These are phyloP conservation scores for Ustilago hordei DNA, from an alignment of 1,284 basidiomycete genomes.

Conservation along the genomic window DNA sequence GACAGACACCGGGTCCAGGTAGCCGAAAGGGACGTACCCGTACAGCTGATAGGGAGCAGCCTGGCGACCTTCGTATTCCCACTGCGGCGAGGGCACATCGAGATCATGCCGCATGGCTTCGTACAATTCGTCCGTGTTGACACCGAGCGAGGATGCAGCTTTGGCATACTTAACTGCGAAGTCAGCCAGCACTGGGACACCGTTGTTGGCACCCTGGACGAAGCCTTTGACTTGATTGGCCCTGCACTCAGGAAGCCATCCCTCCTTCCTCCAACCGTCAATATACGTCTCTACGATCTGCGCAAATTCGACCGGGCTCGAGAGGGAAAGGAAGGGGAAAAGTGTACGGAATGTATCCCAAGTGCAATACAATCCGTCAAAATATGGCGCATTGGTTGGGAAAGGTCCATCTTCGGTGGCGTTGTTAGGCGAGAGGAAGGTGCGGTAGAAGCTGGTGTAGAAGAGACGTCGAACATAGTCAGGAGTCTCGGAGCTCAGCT, in stretches of 20 bases:
- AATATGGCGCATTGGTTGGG: constrained; percentile 46
- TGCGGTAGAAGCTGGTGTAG: constrained; percentile 62
- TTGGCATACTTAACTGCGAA: constrained; percentile 60
- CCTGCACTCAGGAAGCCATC: constrained; percentile 61
- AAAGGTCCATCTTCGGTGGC: constrained; percentile 49
- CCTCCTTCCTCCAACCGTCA: constrained; percentile 60
- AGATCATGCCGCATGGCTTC: constrained; percentile 56
- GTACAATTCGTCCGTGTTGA: constrained; percentile 56
- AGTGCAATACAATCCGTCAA: constrained; percentile 60
- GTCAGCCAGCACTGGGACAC: constrained; percentile 56
- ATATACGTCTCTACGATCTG: constrained; percentile 63
- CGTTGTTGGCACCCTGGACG: constrained; percentile 55
- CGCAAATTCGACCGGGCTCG: constrained; percentile 53
- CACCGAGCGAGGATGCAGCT: constrained; percentile 35
- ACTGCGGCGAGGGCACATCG: constrained; percentile 70
- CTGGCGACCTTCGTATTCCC: constrained; percentile 59
- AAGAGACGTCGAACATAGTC: constrained; percentile 52
- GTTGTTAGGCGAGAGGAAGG: constrained; percentile 64
- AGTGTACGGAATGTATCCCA: constrained; percentile 58
- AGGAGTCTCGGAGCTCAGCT: constrained; percentile 51
- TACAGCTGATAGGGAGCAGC: constrained; percentile 48
- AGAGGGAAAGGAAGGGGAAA: constrained; percentile 59
- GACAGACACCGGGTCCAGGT: constrained; percentile 51
- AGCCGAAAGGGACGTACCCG: constrained; percentile 58
- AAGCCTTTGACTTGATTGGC: constrained; percentile 59